phyloP scores from a whole-genome alignment of 495 filamentous ascomycete species.

The Penicillium nucicola region DNA sequence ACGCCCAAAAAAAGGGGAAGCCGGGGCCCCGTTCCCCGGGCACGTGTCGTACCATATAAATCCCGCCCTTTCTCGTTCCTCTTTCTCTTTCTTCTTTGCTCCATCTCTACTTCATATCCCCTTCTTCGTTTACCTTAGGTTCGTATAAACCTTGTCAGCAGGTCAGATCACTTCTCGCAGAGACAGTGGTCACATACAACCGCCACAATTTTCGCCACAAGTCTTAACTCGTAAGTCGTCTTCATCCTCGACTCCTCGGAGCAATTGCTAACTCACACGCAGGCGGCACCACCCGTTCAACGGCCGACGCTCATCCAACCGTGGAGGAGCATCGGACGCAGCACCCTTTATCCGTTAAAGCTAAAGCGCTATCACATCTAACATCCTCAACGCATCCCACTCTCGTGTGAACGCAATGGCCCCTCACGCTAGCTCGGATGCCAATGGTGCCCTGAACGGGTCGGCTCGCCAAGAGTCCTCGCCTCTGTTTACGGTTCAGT shows the following conservation, averaged over 20 bases:
- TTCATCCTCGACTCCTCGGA: background rate
- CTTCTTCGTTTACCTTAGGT: conserved; percentile 16
- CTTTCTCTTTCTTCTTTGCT: conserved; percentile 7
- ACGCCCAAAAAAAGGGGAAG: background rate
- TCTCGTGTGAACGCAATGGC: conserved; percentile 63
- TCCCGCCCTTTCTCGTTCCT: conserved; percentile 3
- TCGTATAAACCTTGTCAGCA: conserved; percentile 36
- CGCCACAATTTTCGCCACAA: conserved; percentile 51
- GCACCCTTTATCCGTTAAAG: conserved; percentile 59
- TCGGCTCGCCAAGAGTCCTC: conserved; percentile 47
- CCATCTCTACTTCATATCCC: background rate
- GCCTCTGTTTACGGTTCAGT: conserved; percentile 80
- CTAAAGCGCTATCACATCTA: conserved; percentile 15
- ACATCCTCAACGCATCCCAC: conserved; percentile 23
- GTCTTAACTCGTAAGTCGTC: conserved; percentile 46
- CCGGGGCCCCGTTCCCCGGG: conserved; percentile 8
- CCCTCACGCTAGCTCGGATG: conserved; percentile 78
- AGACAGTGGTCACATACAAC: conserved; percentile 45
- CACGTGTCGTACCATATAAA: conserved; percentile 7
- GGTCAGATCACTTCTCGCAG: conserved; percentile 39
- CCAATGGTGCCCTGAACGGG: conserved; percentile 72
- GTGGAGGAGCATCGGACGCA: conserved; percentile 83
- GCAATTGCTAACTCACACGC: conserved; percentile 17
- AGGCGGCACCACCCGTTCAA: conserved; percentile 97
- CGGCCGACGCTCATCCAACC: conserved; percentile 88